These are phyloP conservation scores for Echites panduratus DNA, from an alignment of 257 asterid species.

Conservation along the genomic window DNA sequence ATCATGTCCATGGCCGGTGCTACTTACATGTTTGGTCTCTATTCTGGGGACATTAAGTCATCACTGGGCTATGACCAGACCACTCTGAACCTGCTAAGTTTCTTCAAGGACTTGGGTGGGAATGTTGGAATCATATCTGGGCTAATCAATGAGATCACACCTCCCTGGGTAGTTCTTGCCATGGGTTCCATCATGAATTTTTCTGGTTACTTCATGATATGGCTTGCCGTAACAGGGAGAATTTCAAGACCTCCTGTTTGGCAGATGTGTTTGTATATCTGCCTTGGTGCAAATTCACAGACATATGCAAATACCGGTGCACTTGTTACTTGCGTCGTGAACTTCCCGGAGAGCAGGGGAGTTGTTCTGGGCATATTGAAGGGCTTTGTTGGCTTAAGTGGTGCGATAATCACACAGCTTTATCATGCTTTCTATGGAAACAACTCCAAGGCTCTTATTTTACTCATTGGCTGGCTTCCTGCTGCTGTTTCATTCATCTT, in stretches of 20 bases:
- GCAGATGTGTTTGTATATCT: constrained; percentile 63
- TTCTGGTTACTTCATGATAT: constrained; percentile 60
- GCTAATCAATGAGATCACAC: constrained; percentile 43
- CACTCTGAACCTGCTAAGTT: constrained; percentile 46
- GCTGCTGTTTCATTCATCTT: constrained; percentile 44
- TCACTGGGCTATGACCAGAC: constrained; percentile 59
- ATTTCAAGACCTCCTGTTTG: constrained; percentile 40
- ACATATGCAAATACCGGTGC: constrained; percentile 58
- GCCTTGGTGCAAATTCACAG: constrained; percentile 60
- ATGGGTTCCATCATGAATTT: constrained; percentile 51
- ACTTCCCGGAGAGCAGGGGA: constrained; percentile 63
- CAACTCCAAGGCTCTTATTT: constrained; percentile 32
- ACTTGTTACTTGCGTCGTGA: constrained; percentile 56
- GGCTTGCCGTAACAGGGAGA: constrained; percentile 43
- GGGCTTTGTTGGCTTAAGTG: constrained; percentile 65
- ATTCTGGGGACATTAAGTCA: constrained; percentile 43
- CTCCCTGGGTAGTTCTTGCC: constrained; percentile 59
- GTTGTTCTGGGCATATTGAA: constrained; percentile 42
- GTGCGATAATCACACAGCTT: constrained; percentile 56
- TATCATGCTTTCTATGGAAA: constrained; percentile 46
- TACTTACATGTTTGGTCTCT: constrained; percentile 59
- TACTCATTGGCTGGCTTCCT: constrained; percentile 59
- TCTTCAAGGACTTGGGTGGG: constrained; percentile 59
- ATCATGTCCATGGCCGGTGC: constrained; percentile 64
- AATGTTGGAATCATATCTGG: constrained; percentile 56